Evolutionary conservation across 768 basidiomycete species (phyloP).

Genomic region (Pleurotus tuber-regium): DNA sequence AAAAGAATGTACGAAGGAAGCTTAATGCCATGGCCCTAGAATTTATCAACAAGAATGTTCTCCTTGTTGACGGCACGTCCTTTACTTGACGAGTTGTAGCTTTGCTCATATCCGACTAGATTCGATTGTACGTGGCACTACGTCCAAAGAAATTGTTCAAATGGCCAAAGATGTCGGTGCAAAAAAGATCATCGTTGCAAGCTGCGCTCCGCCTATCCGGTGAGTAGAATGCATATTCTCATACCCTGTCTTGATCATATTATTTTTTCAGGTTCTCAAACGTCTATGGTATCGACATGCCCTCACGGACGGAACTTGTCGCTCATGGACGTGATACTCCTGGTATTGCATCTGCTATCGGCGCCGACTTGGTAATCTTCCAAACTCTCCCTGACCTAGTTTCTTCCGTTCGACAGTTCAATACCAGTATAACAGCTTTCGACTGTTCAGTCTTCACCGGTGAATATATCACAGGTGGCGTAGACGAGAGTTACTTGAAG

Average conservation of each 20-base stretch:
- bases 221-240: slow-evolving; percentile 27
- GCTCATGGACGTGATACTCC: slow-evolving; percentile 72
- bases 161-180: slow-evolving; percentile 99
- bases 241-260: slow-evolving; percentile 4
- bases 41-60: slow-evolving; percentile 87
- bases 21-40: slow-evolving; percentile 98
- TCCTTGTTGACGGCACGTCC: slow-evolving; percentile 92
- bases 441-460: slow-evolving; percentile 99
- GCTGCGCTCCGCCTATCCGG: slow-evolving; percentile 96
- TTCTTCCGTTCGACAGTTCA: slow-evolving; percentile 81
- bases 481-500: slow-evolving; percentile 78
- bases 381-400: slow-evolving; percentile 90
- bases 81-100: not conserved
- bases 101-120: slow-evolving; percentile 44
- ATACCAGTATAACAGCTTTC: slow-evolving; percentile 70
- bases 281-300: slow-evolving; percentile 99
- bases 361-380: slow-evolving; percentile 94
- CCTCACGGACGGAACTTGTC: slow-evolving; percentile 90
- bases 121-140: slow-evolving; percentile 97
- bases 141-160: slow-evolving; percentile 97
- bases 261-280: slow-evolving; percentile 65
- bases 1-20: slow-evolving; percentile 92
- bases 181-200: slow-evolving; percentile 92
- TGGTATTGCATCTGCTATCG: slow-evolving; percentile 77
- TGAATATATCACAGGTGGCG: slow-evolving; percentile 92